phyloP scores from a whole-genome alignment of 768 basidiomycete genomes.

The Chalciporus sphaerocephalus region DNA sequence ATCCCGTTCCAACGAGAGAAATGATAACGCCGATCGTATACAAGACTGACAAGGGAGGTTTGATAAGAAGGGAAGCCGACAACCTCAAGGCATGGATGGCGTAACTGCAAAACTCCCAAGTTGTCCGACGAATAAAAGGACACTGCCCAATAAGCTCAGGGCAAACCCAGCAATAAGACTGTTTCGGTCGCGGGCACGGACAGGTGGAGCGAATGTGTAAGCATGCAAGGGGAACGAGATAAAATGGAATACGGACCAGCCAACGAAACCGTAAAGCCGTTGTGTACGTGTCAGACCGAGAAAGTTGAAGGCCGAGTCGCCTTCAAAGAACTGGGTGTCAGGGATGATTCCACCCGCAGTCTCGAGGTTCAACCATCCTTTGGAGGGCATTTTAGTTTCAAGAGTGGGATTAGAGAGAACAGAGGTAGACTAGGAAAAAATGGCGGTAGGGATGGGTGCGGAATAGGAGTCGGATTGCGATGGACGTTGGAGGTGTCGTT shows the following conservation, averaged over 20 bases:
- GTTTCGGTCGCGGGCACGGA: background rate
- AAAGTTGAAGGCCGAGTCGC: constrained; percentile 81
- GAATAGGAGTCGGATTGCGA: background rate
- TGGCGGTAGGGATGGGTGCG: background rate
- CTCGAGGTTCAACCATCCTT: constrained; percentile 88
- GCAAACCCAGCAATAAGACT: constrained; percentile 75
- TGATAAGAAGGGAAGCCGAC: background rate
- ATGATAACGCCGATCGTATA: constrained; percentile 80
- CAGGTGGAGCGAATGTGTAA: background rate
- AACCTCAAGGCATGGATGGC: constrained; percentile 27
- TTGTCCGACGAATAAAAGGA: constrained; percentile 70
- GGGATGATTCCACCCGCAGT: constrained; percentile 57
- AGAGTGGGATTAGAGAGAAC: background rate
- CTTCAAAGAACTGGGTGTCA: constrained; percentile 81
- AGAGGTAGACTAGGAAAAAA: background rate
- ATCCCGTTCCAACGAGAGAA: constrained; percentile 83
- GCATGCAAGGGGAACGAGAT: background rate
- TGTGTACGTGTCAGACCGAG: constrained; percentile 76
- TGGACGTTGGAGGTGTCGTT: background rate
- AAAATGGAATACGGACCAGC: constrained; percentile 55
- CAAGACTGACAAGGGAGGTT: constrained; percentile 49
- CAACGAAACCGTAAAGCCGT: constrained; percentile 80
- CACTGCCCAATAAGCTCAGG: constrained; percentile 73
- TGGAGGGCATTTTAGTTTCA: constrained; percentile 42
- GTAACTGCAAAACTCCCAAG: constrained; percentile 69